Evolutionary conservation across 2,329 filamentous ascomycete genomes (phyloP).

Genomic region (Dothiorella sarmentorum): DNA sequence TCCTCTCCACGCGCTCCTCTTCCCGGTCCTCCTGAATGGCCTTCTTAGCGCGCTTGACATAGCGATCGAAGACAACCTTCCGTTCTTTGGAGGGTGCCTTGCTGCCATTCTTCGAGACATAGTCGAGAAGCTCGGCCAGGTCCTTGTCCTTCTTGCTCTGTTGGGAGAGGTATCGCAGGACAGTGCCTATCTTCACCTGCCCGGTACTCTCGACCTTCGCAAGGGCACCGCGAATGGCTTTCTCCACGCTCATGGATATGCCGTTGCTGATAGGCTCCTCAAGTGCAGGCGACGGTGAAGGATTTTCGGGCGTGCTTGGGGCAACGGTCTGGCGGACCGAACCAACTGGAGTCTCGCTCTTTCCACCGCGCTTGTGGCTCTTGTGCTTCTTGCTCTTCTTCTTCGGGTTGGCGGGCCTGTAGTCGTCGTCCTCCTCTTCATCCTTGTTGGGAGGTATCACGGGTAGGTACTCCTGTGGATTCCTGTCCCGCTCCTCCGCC

Average conservation of each 20-base stretch:
- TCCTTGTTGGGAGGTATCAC: constrained; percentile 34
- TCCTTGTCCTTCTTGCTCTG: constrained; percentile 37
- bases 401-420: constrained; percentile 37
- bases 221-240: constrained; percentile 7
- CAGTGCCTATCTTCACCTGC: constrained; percentile 1
- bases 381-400: constrained; percentile 23
- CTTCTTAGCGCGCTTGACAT: constrained; percentile 32
- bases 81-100: constrained; percentile 39
- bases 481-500: constrained; percentile 15
- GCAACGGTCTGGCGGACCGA: not conserved
- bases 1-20: constrained; percentile 3
- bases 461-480: constrained; percentile 32
- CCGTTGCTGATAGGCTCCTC: not conserved
- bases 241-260: constrained; percentile 1
- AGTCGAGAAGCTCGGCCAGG: constrained; percentile 41
- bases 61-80: constrained; percentile 39
- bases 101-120: constrained; percentile 36
- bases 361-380: not conserved
- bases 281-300: not conserved
- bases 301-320: constrained; percentile 13
- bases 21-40: not conserved
- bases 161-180: constrained; percentile 33
- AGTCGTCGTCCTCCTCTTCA: constrained; percentile 48
- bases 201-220: constrained; percentile 9
- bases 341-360: constrained; percentile 13